phyloP scores from a whole-genome alignment of 108 stramenopile species.

The Cyclotella sp. region DNA sequence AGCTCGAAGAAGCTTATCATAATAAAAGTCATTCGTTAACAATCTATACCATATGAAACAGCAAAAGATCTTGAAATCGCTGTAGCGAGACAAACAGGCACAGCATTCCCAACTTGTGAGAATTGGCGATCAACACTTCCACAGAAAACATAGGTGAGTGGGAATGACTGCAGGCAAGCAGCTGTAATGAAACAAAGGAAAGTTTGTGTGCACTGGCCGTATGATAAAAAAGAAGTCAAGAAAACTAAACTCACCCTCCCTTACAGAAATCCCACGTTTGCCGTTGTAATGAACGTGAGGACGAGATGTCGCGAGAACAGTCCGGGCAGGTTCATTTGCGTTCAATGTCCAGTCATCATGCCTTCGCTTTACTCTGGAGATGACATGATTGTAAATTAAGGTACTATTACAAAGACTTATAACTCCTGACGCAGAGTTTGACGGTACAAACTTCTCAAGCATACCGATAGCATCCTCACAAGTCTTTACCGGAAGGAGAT shows the following conservation, averaged over 20 bases:
- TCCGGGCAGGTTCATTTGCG: constrained; percentile 50
- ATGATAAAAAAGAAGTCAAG: background rate
- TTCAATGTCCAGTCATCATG: constrained; percentile 23
- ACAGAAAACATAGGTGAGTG: constrained; percentile 50
- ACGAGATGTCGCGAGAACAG: constrained; percentile 38
- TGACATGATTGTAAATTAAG: constrained; percentile 33
- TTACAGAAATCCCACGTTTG: constrained; percentile 43
- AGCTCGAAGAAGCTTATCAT: no score
- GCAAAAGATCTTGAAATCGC: constrained; percentile 52
- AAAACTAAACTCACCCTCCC: constrained; percentile 27
- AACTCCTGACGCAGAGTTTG: background rate
- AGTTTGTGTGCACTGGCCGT: background rate
- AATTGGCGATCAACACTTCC: constrained; percentile 41
- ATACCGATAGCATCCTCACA: constrained; percentile 49
- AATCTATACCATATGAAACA: constrained; percentile 26
- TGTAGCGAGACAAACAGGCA: constrained; percentile 56
- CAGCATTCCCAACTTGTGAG: constrained; percentile 68
- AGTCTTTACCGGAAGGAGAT: constrained; percentile 40
- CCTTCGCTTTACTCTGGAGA: constrained; percentile 6
- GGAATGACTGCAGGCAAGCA: constrained; percentile 64
- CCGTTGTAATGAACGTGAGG: constrained; percentile 55
- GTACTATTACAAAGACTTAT: background rate
- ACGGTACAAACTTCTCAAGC: constrained; percentile 45
- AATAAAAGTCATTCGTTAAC: no score
- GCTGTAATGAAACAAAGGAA: background rate